Evolutionary conservation across 257 asterid genomes (phyloP).

Genomic region (Salvia rosmarinus): DNA sequence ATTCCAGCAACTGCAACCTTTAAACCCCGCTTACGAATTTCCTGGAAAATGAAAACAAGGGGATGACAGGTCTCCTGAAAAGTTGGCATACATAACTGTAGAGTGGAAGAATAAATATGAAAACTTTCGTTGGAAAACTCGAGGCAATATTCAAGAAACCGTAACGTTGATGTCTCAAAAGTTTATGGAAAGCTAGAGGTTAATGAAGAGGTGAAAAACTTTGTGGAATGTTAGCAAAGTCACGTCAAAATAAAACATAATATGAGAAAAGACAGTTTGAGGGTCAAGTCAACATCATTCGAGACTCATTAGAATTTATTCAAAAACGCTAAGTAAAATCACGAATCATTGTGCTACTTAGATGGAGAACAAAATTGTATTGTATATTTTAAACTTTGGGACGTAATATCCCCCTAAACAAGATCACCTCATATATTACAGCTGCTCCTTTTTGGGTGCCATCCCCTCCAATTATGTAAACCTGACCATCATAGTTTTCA

Average conservation of each 20-base stretch:
- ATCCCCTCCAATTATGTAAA: conserved; percentile 94
- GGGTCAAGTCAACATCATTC: too few species aligned
- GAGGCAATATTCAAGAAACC: conserved; percentile 24
- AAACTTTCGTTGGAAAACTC: conserved; percentile 1
- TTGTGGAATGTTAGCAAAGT: too few species aligned
- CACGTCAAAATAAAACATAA: background rate
- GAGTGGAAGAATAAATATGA: conserved; percentile 11
- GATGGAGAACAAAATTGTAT: background rate
- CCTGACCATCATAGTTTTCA: conserved; percentile 51
- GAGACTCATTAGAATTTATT: background rate
- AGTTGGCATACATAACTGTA: background rate
- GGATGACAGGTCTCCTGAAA: conserved; percentile 21
- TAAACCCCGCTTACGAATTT: conserved; percentile 79
- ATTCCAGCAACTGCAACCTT: conserved; percentile 85
- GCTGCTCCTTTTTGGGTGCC: conserved; percentile 95
- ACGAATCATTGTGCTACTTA: conserved; percentile 3
- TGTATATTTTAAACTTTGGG: background rate
- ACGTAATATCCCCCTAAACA: background rate
- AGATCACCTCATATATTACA: conserved; percentile 71
- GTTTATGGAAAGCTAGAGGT: background rate
- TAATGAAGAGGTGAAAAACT: too few species aligned
- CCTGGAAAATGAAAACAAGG: conserved; percentile 53
- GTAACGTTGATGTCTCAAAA: conserved; percentile 2
- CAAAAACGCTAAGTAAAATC: conserved; percentile 5
- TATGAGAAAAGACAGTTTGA: conserved; percentile 21